Base-by-base conservation (phyloP, 805 yeast genomes). In the Cyberlindnera xylosilytica region DNA sequence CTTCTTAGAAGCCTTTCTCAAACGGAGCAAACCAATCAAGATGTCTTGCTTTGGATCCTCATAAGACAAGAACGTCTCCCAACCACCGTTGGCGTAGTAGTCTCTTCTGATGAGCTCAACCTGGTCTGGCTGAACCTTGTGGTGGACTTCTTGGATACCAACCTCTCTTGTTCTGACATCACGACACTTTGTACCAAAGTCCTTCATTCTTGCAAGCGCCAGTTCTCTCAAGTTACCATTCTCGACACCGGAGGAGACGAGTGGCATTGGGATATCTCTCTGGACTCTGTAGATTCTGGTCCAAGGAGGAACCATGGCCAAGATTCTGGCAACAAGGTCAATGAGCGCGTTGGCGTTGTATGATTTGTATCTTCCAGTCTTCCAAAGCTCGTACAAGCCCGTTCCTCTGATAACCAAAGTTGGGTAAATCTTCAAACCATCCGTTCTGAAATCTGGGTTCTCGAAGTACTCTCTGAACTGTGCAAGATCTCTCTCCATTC, bases 291-390 rank as follows among this genome's bases (percentile, higher is more conserved):
- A 93, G 55, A 93, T 93, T 68, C 99, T 81, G 3, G 99, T 93
- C 99, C 99, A 93, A 4, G 99, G 99, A 20, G 99, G 99, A 6
- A 93, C 98, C 45, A 93, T 72, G 0, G 98, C 97, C 72, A 93
- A 69, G 41, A 93, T 91, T 58, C 98, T 78, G 0, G 99, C 99
- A 38, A 93, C 97, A 47, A 93, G 72, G 63, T 93, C 99, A 37
- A 93, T 86, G 54, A 93, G 72, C 7, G 91, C 96, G 58, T 89
- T 88, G 30, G 98, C 97, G 58, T 90, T 87, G 63, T 93, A 93
- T 2, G 97, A 88, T 65, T 86, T 85, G 68, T 93, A 93, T 48
- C 87, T 75, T 4, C 98, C 99, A 36, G 87, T 86, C 62, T 93
- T 93, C 99, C 99, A 93, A 40, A 93, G 74, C 67, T 93, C 99